Base-by-base conservation (phyloP, 805 yeast species). In the Candida nitratophila region DNA sequence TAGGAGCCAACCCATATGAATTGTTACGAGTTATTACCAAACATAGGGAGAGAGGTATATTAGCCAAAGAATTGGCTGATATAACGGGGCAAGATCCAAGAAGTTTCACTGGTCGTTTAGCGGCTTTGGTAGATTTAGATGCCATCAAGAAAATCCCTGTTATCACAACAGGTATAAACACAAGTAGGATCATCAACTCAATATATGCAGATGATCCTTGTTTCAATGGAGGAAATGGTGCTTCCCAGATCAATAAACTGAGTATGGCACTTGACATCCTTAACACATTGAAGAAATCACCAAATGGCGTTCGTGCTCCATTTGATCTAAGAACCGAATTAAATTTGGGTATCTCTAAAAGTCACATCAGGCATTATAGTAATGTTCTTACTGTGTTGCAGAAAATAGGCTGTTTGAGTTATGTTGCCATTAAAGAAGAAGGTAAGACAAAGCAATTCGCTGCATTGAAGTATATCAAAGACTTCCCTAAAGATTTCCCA, bases 11-110 rank as follows among this genome's bases (percentile, higher is more conserved):
- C 52, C 81, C 85, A 14, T 76, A 70, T 53, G 74, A 74, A 19
- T 55, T 84, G 34, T 57, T 84, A 19, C 64, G 77, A 41, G 80
- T 75, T 40, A 80, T 84, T 43, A 85, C 89, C 0, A 73, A 70
- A 46, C 57, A 74, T 27, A 79, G 79, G 21, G 62, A 68, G 0
- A 52, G 59, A 1, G 93, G 93, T 10, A 75, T 83, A 15, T 69
- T 75, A 40, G 76, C 90, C 0, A 64, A 77, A 27, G 78, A 76
- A 22, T 64, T 84, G 46, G 74, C 81, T 2, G 63, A 65, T 35
- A 67, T 63, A 17, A 76, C 89, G 0, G 76, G 76, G 9, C 93
- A 84, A 60, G 93, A 84, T 53, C 76, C 81, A 16, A 70, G 91
- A 49, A 81, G 89, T 46, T 66, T 83, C 35, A 79, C 89, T 0